Percentiles rank a stretch among this genome's conserved stretches.
phyloP scores from a whole-genome alignment of 352 stramenopile genomes.

The Pythium pyrilobum region DNA sequence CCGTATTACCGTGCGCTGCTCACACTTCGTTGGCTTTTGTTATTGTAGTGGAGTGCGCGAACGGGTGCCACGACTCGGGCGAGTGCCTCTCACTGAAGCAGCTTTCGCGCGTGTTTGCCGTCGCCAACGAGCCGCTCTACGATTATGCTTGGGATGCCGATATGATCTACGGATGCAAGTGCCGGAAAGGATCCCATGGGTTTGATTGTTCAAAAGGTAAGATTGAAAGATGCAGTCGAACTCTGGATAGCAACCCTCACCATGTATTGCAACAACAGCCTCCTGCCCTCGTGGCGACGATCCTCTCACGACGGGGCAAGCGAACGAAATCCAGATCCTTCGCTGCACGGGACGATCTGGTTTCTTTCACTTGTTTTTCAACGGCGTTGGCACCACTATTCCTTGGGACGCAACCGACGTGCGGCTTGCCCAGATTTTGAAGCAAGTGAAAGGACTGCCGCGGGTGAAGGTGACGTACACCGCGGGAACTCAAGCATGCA shows the following conservation, averaged over 20 bases:
- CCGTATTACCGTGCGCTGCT: too few relatives aligned
- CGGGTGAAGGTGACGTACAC: constrained; percentile 49
- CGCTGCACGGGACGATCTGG: constrained; percentile 70
- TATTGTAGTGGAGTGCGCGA: constrained; percentile 44
- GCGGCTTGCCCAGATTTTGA: constrained; percentile 52
- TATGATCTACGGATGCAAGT: constrained; percentile 88
- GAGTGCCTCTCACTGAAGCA: constrained; percentile 66
- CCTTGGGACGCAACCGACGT: constrained; percentile 40
- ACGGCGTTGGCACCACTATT: constrained; percentile 46
- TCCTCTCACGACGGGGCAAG: constrained; percentile 73
- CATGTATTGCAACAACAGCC: constrained; percentile 17
- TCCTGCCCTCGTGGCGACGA: constrained; percentile 86
- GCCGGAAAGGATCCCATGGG: constrained; percentile 67
- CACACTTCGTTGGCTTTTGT: constrained; percentile 17
- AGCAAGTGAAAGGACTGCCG: constrained; percentile 23
- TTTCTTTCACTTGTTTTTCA: constrained; percentile 66
- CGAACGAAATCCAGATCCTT: constrained; percentile 80
- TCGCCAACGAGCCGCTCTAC: constrained; percentile 49
- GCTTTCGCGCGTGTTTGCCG: constrained; percentile 36
- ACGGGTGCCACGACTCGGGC: constrained; percentile 36
- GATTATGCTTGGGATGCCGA: constrained; percentile 54
- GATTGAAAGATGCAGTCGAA: constrained; percentile 11
- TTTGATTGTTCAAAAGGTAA: constrained; percentile 78
- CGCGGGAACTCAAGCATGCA: constrained; percentile 34
- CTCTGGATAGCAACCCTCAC: neutral